Conservation (phyloP, 2,329 filamentous ascomycete genomes). For the Aphanoascus verrucosus region DNA sequence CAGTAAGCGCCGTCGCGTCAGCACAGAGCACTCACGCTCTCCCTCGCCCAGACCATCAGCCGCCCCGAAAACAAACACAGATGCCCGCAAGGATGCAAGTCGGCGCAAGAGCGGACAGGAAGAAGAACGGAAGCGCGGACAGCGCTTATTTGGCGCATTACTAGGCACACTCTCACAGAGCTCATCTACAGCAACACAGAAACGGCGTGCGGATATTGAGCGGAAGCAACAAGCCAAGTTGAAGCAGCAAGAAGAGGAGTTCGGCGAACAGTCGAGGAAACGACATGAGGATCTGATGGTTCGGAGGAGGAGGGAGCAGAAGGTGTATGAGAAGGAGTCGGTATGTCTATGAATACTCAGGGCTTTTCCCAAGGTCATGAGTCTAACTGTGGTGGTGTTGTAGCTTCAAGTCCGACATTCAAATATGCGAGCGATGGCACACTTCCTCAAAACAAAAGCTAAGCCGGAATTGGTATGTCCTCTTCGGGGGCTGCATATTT, state of each 20-base stretch:
- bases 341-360: slow-evolving; percentile 42
- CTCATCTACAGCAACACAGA: slow-evolving; percentile 51
- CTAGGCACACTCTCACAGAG: slow-evolving; percentile 68
- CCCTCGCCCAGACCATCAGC: slow-evolving; percentile 20
- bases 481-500: neutral
- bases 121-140: slow-evolving; percentile 75
- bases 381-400: too few species aligned
- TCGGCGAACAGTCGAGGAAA: slow-evolving; percentile 56
- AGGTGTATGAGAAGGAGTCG: slow-evolving; percentile 62
- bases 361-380: too few species aligned
- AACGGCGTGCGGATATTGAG: slow-evolving; percentile 68
- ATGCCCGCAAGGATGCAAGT: slow-evolving; percentile 8
- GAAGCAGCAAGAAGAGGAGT: slow-evolving; percentile 64
- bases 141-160: slow-evolving; percentile 74
- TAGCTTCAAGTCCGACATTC: slow-evolving; percentile 67
- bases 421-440: slow-evolving; percentile 60
- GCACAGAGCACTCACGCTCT: slow-evolving; percentile 22
- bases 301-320: slow-evolving; percentile 57
- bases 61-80: slow-evolving; percentile 14
- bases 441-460: slow-evolving; percentile 60
- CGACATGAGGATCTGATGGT: slow-evolving; percentile 52
- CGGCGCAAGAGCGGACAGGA: slow-evolving; percentile 34
- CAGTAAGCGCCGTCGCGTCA: slow-evolving; percentile 44
- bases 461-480: slow-evolving; percentile 62
- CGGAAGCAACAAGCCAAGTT: slow-evolving; percentile 63